Evolutionary conservation across 106 monocot species (phyloP), one percentile per base, ranked within the genome.

Genomic region (Allium cepa): DNA sequence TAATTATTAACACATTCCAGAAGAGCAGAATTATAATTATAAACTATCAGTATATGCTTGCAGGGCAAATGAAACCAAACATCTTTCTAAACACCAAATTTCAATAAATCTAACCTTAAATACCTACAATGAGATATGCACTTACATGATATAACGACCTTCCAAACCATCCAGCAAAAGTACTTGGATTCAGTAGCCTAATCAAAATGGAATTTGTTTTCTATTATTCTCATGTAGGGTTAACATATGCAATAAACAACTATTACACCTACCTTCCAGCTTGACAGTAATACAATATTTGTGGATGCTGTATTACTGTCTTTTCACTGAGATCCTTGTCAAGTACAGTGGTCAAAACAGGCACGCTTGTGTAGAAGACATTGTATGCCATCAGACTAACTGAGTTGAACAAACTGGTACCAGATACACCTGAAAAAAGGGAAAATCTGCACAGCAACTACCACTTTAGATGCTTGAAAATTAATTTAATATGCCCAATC

Each of bases 141-240:
- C 88, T 86, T 81, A 99, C 97, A 85, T 99, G 97, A 76, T 90
- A 99, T 9, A 92, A 60, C 48, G 97, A 99, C 45, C 97, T 79
- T 4, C 97, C 97, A 85, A 99, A 99, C 97, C 97, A 99, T 77
- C 88, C 97, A 73, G 89, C 89, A 87, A 92, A 99, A 71, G 97
- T 99, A 64, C 89, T 87, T 14, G 92, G 97, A 49, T 92, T 99
- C 64, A 99, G 58, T 65, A 99, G 82, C 92, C 97, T 99, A 72
- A 15, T 63, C 73, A 57, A 16, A 26, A 50, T 9, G 13, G 13
- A 53, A 53, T 13, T 10, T 53, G 52, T 53, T 13, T 10, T 22
- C 22, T 22, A 22, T 22, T 22, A 22, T 22, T 22, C 22, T 22
- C 22, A 22, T 22, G 22, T 22, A 22, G 22, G 53, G 48, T 50